These are phyloP conservation scores for Aspergillus flavus DNA, from an alignment of 2,329 filamentous ascomycete genomes.

Conservation along the genomic window DNA sequence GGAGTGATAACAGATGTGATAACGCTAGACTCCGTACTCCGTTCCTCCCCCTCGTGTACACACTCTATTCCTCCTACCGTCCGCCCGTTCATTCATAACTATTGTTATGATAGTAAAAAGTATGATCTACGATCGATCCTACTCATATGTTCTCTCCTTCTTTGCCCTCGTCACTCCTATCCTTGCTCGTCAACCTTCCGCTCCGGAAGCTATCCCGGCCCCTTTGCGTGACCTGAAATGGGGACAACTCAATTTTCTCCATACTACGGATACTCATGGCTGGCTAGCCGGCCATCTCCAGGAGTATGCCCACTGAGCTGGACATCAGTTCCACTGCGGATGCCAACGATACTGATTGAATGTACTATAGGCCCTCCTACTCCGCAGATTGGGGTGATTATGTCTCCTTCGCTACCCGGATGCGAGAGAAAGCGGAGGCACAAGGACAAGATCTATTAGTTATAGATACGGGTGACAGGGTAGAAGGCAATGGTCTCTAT, in stretches of 20 bases:
- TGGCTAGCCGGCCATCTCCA: conserved; percentile 93
- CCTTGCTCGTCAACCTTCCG: conserved; percentile 72
- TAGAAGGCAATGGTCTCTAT: conserved; percentile 94
- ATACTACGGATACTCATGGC: conserved; percentile 93
- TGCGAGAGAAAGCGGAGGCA: conserved; percentile 76
- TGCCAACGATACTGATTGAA: conserved; percentile 19
- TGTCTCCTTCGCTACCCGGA: conserved; percentile 83
- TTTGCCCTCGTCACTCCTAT: conserved; percentile 24
- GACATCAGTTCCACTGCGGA: background rate
- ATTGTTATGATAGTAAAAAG: background rate
- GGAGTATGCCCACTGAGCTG: conserved; percentile 63
- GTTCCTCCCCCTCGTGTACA: background rate
- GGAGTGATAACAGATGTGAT: background rate
- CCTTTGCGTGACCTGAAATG: conserved; percentile 83
- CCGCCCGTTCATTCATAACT: background rate
- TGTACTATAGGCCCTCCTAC: conserved; percentile 70
- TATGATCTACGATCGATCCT: conserved; percentile 5
- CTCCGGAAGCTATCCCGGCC: conserved; percentile 74
- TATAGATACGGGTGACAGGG: conserved; percentile 90
- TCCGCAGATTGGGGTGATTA: conserved; percentile 98
- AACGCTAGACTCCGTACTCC: conserved; percentile 3
- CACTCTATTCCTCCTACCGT: background rate
- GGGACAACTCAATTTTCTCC: conserved; percentile 96
- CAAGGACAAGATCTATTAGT: conserved; percentile 83
- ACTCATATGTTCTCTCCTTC: conserved; percentile 17